These are phyloP conservation scores for Schrenkiella parvula DNA, from an alignment of 345 rosid genomes.

Conservation along the genomic window DNA sequence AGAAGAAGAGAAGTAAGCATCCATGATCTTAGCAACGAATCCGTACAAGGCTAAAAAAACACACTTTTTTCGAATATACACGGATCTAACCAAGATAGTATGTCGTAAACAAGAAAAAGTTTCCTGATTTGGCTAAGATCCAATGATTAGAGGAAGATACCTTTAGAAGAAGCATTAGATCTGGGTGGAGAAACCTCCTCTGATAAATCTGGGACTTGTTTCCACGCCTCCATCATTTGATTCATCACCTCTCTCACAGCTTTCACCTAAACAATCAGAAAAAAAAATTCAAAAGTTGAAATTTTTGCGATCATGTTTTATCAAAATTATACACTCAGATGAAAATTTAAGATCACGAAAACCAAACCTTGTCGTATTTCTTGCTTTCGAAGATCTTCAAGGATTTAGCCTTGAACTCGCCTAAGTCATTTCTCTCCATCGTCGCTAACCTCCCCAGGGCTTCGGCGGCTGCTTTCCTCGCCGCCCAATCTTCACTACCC, in stretches of 20 bases:
- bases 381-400: constrained; percentile 65
- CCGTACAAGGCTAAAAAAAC: background rate
- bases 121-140: constrained; percentile 20
- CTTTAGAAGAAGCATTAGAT: constrained; percentile 66
- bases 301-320: background rate
- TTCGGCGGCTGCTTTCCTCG: constrained; percentile 84
- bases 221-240: constrained; percentile 88
- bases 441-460: constrained; percentile 65
- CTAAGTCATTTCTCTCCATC: constrained; percentile 59
- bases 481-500: constrained; percentile 73
- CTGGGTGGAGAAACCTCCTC: constrained; percentile 63
- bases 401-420: constrained; percentile 59
- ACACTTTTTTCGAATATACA: background rate
- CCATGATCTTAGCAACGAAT: background rate
- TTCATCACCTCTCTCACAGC: constrained; percentile 86
- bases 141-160: constrained; percentile 29
- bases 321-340: background rate
- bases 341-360: background rate
- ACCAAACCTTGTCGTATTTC: constrained; percentile 69
- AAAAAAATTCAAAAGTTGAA: background rate
- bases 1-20: background rate
- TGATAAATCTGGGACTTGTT: constrained; percentile 79
- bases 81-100: background rate
- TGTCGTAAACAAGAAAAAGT: background rate
- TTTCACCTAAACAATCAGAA: constrained; percentile 54